Conservation (phyloP, 768 basidiomycete genomes). For the Boletus rex-veris region DNA sequence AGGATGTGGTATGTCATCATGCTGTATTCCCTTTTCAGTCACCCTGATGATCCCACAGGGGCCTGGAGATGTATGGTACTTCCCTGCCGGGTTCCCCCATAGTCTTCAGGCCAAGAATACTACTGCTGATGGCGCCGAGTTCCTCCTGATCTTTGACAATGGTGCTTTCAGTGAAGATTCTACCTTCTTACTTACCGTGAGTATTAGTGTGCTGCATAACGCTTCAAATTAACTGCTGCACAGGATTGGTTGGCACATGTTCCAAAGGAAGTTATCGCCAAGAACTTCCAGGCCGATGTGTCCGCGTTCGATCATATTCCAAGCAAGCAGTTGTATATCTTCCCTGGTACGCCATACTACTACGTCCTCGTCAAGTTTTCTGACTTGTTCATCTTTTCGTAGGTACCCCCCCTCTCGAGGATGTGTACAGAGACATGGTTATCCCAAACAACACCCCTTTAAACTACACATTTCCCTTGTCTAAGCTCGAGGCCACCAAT, state of each 20-base stretch:
- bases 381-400: background rate
- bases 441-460: constrained; percentile 47
- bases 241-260: constrained; percentile 69
- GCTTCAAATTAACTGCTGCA: background rate
- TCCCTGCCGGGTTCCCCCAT: constrained; percentile 56
- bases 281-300: constrained; percentile 54
- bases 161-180: constrained; percentile 52
- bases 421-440: constrained; percentile 41
- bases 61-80: constrained; percentile 55
- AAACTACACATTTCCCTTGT: constrained; percentile 55
- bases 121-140: constrained; percentile 46
- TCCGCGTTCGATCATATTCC: constrained; percentile 56
- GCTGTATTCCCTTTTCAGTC: constrained; percentile 2
- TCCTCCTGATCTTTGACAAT: constrained; percentile 45
- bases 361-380: background rate
- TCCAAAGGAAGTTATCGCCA: constrained; percentile 55
- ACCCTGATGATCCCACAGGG: constrained; percentile 21
- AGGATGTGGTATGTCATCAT: constrained; percentile 44
- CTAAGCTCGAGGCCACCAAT: constrained; percentile 40
- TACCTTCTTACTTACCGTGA: constrained; percentile 45
- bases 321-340: constrained; percentile 52
- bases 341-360: constrained; percentile 34
- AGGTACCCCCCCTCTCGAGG: constrained; percentile 43
- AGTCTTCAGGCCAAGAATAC: constrained; percentile 51
- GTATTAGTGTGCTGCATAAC: background rate